Base-by-base conservation (phyloP, 495 filamentous ascomycete species). In the Podospora fimiseda region DNA sequence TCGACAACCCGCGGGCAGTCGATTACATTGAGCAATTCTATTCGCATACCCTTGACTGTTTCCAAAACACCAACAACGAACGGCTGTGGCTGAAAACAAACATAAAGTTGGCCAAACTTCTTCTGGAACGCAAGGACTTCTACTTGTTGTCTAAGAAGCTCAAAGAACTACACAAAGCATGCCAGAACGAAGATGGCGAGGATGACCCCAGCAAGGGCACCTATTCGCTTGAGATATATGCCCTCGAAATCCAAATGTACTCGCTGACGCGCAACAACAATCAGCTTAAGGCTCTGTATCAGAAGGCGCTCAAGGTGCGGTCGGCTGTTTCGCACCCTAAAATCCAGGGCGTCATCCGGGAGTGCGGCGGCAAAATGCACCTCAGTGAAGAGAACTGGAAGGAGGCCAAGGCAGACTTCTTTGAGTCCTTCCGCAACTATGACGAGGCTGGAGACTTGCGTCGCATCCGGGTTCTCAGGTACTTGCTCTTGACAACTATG, bases 321-420 rank as follows among this genome's bases (percentile, higher is more conserved):
- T 97, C 93, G 41, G 93, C 94, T 0, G 94, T 98, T 7, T 91
- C 93, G 9, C 93, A 98, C 69, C 93, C 93, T 47, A 95, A 95
- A 73, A 95, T 98, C 62, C 96, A 97, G 89, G 93, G 93, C 27
- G 89, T 97, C 65, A 97, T 98, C 64, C 87, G 94, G 46, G 93
- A 98, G 70, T 97, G 93, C 68, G 94, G 93, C 58, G 93, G 93
- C 54, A 98, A 98, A 75, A 98, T 98, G 93, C 91, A 98, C 70
- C 96, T 98, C 94, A 95, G 89, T 63, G 93, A 98, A 75, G 93
- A 97, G 72, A 96, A 96, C 68, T 98, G 93, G 93, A 88, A 95
- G 69, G 88, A 90, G 52, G 93, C 93, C 3, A 92, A 96, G 64
- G 91, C 83, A 57, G 94, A 96, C 69, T 98, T 98, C 71, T 96